Evolutionary conservation across 768 basidiomycete genomes (phyloP).

Genomic region (Megacollybia marginata): DNA sequence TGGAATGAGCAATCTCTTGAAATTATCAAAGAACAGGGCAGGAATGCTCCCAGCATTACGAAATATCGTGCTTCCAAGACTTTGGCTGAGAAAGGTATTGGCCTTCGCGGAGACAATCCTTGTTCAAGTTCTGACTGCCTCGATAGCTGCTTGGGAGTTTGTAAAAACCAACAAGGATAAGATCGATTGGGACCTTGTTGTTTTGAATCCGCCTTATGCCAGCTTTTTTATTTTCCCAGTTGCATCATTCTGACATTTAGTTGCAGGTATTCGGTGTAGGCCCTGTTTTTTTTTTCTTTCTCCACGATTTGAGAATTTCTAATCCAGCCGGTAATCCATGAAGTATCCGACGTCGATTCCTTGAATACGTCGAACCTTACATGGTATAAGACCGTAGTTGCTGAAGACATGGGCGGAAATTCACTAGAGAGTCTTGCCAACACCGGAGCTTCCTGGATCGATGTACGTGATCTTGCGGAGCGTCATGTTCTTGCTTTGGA

Average conservation of each 20-base stretch:
- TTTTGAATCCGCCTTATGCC: slow-evolving; percentile 41
- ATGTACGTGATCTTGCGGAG: slow-evolving; percentile 35
- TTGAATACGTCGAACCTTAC: slow-evolving; percentile 1
- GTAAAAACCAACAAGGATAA: slow-evolving; percentile 28
- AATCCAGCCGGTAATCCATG: slow-evolving; percentile 1
- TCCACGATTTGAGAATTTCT: too few relatives aligned
- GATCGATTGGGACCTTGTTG: slow-evolving; percentile 44
- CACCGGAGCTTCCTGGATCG: slow-evolving; percentile 18
- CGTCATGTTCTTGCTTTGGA: slow-evolving; percentile 38
- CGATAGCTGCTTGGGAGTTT: slow-evolving; percentile 36
- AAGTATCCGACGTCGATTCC: background rate
- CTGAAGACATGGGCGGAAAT: background rate
- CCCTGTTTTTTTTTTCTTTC: background rate
- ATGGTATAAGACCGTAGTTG: background rate
- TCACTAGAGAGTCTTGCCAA: background rate
- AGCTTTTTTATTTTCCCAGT: background rate
- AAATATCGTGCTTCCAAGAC: slow-evolving; percentile 61
- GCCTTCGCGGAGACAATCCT: too few relatives aligned
- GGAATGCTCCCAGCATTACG: slow-evolving; percentile 25
- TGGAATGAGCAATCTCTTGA: slow-evolving; percentile 52
- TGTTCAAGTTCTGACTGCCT: background rate
- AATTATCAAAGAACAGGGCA: slow-evolving; percentile 41
- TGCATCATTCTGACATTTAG: background rate
- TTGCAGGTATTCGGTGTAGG: slow-evolving; percentile 25
- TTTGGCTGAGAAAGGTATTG: slow-evolving; percentile 51